phyloP scores from a whole-genome alignment of 495 filamentous ascomycete genomes.

The Cudoniella acicularis region DNA sequence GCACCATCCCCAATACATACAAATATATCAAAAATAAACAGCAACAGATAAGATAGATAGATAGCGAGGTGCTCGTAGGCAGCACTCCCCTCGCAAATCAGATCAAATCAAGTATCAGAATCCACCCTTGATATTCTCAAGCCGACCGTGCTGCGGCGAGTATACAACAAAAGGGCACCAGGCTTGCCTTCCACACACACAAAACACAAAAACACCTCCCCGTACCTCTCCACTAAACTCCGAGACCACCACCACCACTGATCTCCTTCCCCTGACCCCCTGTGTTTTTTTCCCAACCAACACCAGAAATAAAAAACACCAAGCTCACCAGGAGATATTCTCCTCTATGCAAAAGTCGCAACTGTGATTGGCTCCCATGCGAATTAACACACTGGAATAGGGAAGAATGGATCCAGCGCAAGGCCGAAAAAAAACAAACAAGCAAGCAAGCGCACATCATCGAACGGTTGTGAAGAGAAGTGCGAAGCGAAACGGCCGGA shows the following conservation, averaged over 20 bases:
- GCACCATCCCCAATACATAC: too few relatives aligned
- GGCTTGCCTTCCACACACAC: neutral
- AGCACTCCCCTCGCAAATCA: too few relatives aligned
- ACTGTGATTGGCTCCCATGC: neutral
- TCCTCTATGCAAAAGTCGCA: neutral
- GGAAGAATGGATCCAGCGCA: slow-evolving; percentile 2
- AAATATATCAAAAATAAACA: too few relatives aligned
- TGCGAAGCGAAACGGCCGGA: neutral
- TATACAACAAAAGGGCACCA: slow-evolving; percentile 19
- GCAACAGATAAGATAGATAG: too few relatives aligned
- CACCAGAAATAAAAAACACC: slow-evolving; percentile 9
- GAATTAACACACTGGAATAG: neutral
- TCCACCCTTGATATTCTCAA: slow-evolving; percentile 22
- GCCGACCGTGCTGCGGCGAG: slow-evolving; percentile 20
- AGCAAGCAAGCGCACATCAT: neutral
- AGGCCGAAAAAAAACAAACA: neutral
- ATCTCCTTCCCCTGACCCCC: neutral
- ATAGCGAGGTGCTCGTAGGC: too few relatives aligned
- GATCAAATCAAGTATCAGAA: too few relatives aligned
- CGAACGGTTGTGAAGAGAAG: neutral
- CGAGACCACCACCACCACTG: neutral
- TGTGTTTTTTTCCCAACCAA: neutral
- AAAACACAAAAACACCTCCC: neutral
- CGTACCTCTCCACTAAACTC: too few relatives aligned
- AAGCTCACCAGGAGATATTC: slow-evolving; percentile 19